A percentile compares a stretch with the other conserved stretches of the same genome.
Evolutionary conservation across 2,329 filamentous ascomycete genomes (phyloP).

Genomic region (Epichloe coenophiala): DNA sequence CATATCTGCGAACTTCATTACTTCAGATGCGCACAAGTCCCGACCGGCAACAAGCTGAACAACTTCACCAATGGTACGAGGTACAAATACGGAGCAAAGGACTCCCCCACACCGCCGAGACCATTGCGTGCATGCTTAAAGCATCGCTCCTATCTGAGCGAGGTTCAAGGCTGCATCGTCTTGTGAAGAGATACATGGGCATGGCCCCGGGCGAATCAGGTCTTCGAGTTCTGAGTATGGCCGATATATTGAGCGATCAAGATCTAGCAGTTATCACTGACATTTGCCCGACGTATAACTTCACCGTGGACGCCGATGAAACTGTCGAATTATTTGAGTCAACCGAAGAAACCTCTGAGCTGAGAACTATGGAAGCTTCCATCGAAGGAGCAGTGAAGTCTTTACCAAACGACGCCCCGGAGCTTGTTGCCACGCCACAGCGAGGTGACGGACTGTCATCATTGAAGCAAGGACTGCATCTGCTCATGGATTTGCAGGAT

Average conservation of each 20-base stretch:
- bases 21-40: constrained; percentile 44
- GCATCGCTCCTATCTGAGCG: constrained; percentile 41
- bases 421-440: constrained; percentile 38
- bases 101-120: constrained; percentile 41
- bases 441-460: constrained; percentile 62
- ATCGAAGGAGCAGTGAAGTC: neutral
- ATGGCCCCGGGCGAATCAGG: constrained; percentile 43
- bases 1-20: constrained; percentile 56
- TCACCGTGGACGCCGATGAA: constrained; percentile 20
- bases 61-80: constrained; percentile 75
- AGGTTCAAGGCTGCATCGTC: constrained; percentile 26
- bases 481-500: constrained; percentile 45
- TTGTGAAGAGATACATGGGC: constrained; percentile 47
- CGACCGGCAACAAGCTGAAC: constrained; percentile 39
- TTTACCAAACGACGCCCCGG: constrained; percentile 13
- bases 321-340: constrained; percentile 9
- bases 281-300: constrained; percentile 42
- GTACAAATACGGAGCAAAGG: constrained; percentile 48
- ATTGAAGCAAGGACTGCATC: constrained; percentile 52
- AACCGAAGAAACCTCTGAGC: neutral
- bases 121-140: constrained; percentile 53
- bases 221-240: constrained; percentile 37
- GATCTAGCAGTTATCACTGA: constrained; percentile 45
- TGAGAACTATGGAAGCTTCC: neutral
- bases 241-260: constrained; percentile 41